A percentile compares a stretch with the other conserved stretches of the same genome.
Conservation (phyloP, 257 asterid species). For the Petrea volubilis region DNA sequence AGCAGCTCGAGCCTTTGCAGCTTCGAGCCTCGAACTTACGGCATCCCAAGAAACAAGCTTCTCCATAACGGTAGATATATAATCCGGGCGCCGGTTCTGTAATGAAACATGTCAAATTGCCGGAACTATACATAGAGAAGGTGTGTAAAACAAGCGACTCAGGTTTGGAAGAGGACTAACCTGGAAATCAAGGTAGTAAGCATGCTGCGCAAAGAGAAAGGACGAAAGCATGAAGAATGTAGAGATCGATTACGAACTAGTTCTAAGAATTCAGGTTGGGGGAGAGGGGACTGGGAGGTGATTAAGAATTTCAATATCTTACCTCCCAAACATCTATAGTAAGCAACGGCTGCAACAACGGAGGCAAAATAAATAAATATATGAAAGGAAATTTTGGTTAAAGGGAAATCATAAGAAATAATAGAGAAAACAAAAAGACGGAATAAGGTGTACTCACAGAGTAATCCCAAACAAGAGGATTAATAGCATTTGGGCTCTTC, state of each 20-base stretch:
- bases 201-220: slow-evolving; percentile 57
- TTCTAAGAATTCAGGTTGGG: background rate
- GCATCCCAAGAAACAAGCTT: slow-evolving; percentile 96
- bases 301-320: slow-evolving; percentile 15
- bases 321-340: slow-evolving; percentile 99
- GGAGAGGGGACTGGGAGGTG: too few relatives aligned
- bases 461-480: slow-evolving; percentile 96
- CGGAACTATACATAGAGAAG: background rate
- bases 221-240: background rate
- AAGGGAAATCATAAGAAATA: background rate
- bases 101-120: background rate
- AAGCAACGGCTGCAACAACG: slow-evolving; percentile 81
- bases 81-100: slow-evolving; percentile 84
- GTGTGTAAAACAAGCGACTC: background rate
- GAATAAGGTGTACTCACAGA: slow-evolving; percentile 50
- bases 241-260: background rate
- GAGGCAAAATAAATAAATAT: slow-evolving; percentile 7
- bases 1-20: slow-evolving; percentile 60
- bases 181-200: slow-evolving; percentile 93
- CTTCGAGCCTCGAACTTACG: slow-evolving; percentile 81
- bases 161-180: slow-evolving; percentile 33
- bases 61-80: slow-evolving; percentile 78
- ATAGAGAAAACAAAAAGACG: background rate
- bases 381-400: slow-evolving; percentile 5
- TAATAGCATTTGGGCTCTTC: slow-evolving; percentile 94